A percentile compares a stretch with the other conserved stretches of the same genome.
Evolutionary conservation across 306 rosid species (phyloP).

Genomic region (Gillenia trifoliata): DNA sequence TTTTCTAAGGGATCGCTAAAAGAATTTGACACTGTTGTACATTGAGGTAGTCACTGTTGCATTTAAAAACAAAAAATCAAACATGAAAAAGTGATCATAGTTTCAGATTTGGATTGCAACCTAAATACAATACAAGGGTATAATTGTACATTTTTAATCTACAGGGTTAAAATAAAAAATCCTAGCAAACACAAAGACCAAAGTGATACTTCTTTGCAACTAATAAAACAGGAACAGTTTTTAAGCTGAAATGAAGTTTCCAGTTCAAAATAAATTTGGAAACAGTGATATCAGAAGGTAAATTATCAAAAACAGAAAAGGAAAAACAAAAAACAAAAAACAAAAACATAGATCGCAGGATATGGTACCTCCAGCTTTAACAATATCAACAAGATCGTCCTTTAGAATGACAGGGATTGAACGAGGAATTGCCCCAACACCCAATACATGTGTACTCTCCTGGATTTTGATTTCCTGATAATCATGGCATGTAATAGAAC

Average conservation of each 20-base stretch:
- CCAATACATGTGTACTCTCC: conserved; percentile 81
- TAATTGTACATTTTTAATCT: neutral
- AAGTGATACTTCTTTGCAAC: neutral
- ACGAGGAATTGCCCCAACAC: conserved; percentile 96
- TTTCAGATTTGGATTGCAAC: neutral
- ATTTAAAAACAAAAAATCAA: neutral
- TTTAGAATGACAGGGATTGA: conserved; percentile 75
- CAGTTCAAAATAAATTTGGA: neutral
- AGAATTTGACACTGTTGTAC: neutral
- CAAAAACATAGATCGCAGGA: conserved; percentile 5
- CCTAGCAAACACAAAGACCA: neutral
- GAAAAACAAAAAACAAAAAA: neutral
- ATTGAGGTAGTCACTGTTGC: neutral
- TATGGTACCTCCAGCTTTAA: conserved; percentile 92
- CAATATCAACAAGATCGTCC: conserved; percentile 90
- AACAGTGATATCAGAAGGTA: neutral
- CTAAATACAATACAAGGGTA: neutral
- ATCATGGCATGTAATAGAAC: conserved; percentile 81
- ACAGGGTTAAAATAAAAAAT: neutral
- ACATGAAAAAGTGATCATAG: neutral
- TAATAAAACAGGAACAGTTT: neutral
- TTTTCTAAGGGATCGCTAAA: neutral
- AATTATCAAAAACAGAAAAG: neutral
- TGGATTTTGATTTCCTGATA: conserved; percentile 95
- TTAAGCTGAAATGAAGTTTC: neutral